Percentiles rank a stretch among this genome's conserved stretches.
These are phyloP conservation scores for Amoebophrya sp. DNA, from an alignment of 169 alveolate genomes.

Conservation along the genomic window DNA sequence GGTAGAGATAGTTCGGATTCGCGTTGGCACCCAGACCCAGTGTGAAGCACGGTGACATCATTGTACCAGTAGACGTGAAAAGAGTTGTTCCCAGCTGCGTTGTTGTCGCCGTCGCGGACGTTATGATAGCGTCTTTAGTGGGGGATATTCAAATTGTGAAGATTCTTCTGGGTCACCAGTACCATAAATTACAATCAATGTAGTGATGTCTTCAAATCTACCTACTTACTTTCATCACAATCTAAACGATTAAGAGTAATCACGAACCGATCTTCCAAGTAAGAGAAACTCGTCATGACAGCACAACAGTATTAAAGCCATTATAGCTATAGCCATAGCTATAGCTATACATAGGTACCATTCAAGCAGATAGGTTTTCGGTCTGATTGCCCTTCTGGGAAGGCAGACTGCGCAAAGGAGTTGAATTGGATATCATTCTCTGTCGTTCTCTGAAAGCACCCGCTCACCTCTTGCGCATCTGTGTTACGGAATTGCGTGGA, in stretches of 20 bases:
- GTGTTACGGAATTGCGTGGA: too few relatives aligned
- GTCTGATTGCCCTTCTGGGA: background rate
- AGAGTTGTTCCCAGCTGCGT: background rate
- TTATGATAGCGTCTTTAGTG: background rate
- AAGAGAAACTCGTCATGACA: too few relatives aligned
- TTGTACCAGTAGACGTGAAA: background rate
- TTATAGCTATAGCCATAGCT: too few relatives aligned
- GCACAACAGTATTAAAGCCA: too few relatives aligned
- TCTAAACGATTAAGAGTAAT: too few relatives aligned
- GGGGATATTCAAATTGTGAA: too few relatives aligned
- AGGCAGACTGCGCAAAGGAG: background rate
- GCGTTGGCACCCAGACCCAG: background rate
- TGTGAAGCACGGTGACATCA: slow-evolving; percentile 12
- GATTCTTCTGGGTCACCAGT: too few relatives aligned
- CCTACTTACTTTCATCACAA: too few relatives aligned
- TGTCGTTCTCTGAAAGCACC: background rate
- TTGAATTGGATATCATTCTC: background rate
- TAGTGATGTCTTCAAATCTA: too few relatives aligned
- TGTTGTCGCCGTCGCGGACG: background rate
- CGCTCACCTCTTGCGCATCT: background rate
- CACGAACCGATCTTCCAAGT: too few relatives aligned
- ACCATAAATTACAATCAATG: too few relatives aligned
- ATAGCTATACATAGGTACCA: too few relatives aligned
- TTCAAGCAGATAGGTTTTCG: background rate
- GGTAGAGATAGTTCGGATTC: background rate